A percentile compares a stretch with the other conserved stretches of the same genome.
These are phyloP conservation scores for Leccinum fallax DNA, from an alignment of 1,284 basidiomycete genomes.

Conservation along the genomic window DNA sequence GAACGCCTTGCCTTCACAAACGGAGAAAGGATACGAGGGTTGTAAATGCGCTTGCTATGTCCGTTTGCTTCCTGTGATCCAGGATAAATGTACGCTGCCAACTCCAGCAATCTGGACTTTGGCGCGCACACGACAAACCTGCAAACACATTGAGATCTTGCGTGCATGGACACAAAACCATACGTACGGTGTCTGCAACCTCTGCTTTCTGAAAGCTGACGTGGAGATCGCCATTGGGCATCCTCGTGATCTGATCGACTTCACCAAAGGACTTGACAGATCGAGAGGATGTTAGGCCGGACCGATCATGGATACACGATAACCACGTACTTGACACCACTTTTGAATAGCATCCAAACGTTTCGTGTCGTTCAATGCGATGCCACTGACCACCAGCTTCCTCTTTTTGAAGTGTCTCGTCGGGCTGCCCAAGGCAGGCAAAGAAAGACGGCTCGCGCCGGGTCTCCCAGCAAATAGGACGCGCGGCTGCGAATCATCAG, in stretches of 20 bases:
- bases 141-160: conserved; percentile 8
- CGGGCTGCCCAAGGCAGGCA: conserved; percentile 45
- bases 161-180: background rate
- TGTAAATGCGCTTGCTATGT: conserved; percentile 11
- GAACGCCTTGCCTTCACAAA: conserved; percentile 30
- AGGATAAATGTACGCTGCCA: conserved; percentile 75
- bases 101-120: conserved; percentile 70
- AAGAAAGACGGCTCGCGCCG: conserved; percentile 45
- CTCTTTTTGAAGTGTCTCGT: conserved; percentile 50
- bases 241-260: conserved; percentile 64
- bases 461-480: conserved; percentile 37
- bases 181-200: conserved; percentile 73
- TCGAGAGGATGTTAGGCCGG: conserved; percentile 11
- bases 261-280: conserved; percentile 66
- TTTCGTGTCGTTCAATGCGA: conserved; percentile 48
- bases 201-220: conserved; percentile 71
- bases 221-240: conserved; percentile 73
- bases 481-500: conserved; percentile 32
- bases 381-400: conserved; percentile 57
- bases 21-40: conserved; percentile 5
- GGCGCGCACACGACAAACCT: conserved; percentile 77
- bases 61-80: conserved; percentile 66
- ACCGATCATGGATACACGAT: background rate
- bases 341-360: conserved; percentile 59
- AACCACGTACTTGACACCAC: conserved; percentile 68